phyloP scores from a whole-genome alignment of 352 stramenopile genomes.

The Phytophthora melonis region DNA sequence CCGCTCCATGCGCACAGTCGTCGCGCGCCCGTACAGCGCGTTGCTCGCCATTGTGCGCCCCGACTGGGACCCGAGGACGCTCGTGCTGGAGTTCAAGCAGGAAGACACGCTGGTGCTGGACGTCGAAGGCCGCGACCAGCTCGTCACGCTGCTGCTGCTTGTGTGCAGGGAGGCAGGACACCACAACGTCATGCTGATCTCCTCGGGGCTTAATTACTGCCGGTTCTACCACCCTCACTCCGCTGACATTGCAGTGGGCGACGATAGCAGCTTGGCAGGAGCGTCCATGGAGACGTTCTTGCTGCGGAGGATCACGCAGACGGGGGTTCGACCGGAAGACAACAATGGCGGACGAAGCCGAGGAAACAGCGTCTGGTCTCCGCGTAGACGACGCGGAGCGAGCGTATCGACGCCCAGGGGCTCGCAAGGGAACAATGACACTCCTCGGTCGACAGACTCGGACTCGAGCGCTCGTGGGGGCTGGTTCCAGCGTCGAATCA shows the following conservation, averaged over 20 bases:
- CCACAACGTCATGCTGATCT: conserved; percentile 58
- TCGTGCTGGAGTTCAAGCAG: conserved; percentile 74
- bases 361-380: conserved; percentile 37
- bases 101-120: conserved; percentile 64
- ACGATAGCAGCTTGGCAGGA: conserved; percentile 28
- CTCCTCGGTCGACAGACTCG: conserved; percentile 2
- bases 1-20: conserved; percentile 61
- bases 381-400: conserved; percentile 22
- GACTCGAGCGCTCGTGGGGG: conserved; percentile 28
- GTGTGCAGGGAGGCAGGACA: conserved; percentile 65
- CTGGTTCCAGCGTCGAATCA: conserved; percentile 51
- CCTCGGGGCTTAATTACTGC: conserved; percentile 56
- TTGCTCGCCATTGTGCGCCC: conserved; percentile 62
- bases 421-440: conserved; percentile 31
- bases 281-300: conserved; percentile 67
- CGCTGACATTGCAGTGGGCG: conserved; percentile 34
- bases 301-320: conserved; percentile 59
- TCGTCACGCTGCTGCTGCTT: conserved; percentile 73
- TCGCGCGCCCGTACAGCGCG: conserved; percentile 64
- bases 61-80: conserved; percentile 62
- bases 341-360: conserved; percentile 17
- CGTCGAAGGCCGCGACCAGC: conserved; percentile 65
- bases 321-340: conserved; percentile 26
- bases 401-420: conserved; percentile 28
- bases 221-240: conserved; percentile 69